Percentiles rank a stretch among this genome's conserved stretches.
Evolutionary conservation across 768 basidiomycete species (phyloP).

Genomic region (Boletus bicolor): DNA sequence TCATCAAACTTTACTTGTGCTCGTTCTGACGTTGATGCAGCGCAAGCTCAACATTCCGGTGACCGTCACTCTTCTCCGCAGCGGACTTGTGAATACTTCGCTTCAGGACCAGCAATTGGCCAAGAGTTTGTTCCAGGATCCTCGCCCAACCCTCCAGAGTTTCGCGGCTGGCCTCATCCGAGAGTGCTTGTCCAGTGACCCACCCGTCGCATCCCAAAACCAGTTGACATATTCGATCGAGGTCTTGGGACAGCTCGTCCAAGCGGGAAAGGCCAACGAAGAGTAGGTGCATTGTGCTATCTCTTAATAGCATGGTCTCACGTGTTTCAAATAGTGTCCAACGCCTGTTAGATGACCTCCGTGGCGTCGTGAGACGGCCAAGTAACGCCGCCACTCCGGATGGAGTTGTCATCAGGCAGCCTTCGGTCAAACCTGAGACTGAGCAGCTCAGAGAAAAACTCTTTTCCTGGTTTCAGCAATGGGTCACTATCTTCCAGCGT

Average conservation of each 20-base stretch:
- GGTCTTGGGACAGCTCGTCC: slow-evolving; percentile 69
- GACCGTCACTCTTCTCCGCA: slow-evolving; percentile 82
- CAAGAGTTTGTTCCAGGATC: slow-evolving; percentile 75
- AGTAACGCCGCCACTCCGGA: slow-evolving; percentile 40
- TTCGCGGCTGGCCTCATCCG: slow-evolving; percentile 83
- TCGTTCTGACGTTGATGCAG: slow-evolving; percentile 37
- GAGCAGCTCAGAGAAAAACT: slow-evolving; percentile 75
- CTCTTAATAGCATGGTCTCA: neutral
- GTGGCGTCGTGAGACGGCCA: slow-evolving; percentile 54
- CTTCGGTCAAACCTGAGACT: slow-evolving; percentile 63
- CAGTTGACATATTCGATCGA: slow-evolving; percentile 83
- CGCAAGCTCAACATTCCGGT: slow-evolving; percentile 96
- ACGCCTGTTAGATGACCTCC: slow-evolving; percentile 78
- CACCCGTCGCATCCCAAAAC: slow-evolving; percentile 72
- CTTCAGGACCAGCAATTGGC: slow-evolving; percentile 91
- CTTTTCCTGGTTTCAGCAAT: slow-evolving; percentile 85
- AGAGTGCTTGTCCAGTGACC: slow-evolving; percentile 79
- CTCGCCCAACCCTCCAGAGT: slow-evolving; percentile 70
- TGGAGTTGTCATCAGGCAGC: slow-evolving; percentile 37
- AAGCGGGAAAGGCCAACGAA: slow-evolving; percentile 77
- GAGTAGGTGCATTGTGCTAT: slow-evolving; percentile 51
- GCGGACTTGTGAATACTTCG: slow-evolving; percentile 70
- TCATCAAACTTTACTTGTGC: neutral
- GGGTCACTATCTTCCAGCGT: slow-evolving; percentile 92
- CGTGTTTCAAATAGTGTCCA: slow-evolving; percentile 47